A percentile compares a stretch with the other conserved stretches of the same genome.
These are phyloP conservation scores for Streptanthus diversifolius DNA, from an alignment of 345 rosid genomes.

Conservation along the genomic window DNA sequence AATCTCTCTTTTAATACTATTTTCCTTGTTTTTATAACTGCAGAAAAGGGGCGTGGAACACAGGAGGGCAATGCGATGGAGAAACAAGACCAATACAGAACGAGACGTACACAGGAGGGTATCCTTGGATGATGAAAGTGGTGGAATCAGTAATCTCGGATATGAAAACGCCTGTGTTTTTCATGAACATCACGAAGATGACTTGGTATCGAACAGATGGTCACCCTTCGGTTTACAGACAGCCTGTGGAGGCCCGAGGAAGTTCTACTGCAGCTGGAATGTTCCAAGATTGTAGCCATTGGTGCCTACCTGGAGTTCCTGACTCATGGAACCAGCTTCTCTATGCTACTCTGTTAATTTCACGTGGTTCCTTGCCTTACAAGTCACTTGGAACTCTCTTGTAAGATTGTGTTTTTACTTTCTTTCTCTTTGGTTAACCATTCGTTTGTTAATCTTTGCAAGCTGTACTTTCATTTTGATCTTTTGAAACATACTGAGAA, in stretches of 20 bases:
- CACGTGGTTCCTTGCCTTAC: constrained; percentile 33
- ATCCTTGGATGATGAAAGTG: constrained; percentile 73
- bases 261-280: constrained; percentile 16
- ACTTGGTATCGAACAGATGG: constrained; percentile 65
- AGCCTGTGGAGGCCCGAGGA: constrained; percentile 9
- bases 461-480: background rate
- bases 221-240: constrained; percentile 66
- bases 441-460: background rate
- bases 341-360: constrained; percentile 47
- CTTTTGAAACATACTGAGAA: background rate
- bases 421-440: background rate
- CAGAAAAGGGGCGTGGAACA: constrained; percentile 66
- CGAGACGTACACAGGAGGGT: constrained; percentile 35
- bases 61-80: constrained; percentile 54
- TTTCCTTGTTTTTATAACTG: background rate
- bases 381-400: constrained; percentile 12
- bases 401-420: background rate
- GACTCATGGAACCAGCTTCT: constrained; percentile 80
- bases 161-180: constrained; percentile 67
- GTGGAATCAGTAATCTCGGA: constrained; percentile 59
- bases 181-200: constrained; percentile 69
- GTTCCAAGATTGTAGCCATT: constrained; percentile 75
- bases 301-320: constrained; percentile 85
- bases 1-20: background rate
- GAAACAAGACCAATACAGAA: constrained; percentile 47